Evolutionary conservation across 192 early-diverging fungal genomes (phyloP), one percentile per base, ranked within the genome.

Genomic region (Gamsiella multidivaricata): DNA sequence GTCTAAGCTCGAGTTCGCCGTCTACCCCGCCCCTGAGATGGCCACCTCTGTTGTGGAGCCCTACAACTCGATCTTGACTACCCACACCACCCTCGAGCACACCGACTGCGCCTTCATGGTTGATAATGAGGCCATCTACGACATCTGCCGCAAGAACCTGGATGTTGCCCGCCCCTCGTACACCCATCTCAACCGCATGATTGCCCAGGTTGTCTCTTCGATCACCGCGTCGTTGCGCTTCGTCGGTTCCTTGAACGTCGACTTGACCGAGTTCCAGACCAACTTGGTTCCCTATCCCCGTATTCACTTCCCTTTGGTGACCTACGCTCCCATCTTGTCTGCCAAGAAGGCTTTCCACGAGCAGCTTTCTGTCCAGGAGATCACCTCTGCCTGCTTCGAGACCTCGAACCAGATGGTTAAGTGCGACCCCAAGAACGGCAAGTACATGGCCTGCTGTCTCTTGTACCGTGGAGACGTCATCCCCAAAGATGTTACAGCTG

Each of bases 91-190:
- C 65, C 90, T 98, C 31, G 97, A 98, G 89, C 97, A 98, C 91
- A 95, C 96, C 22, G 96, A 98, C 88, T 97, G 95, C 88, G 94
- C 97, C 73, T 98, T 98, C 88, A 97, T 98, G 97, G 95, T 98
- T 47, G 97, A 98, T 85, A 98, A 98, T 87, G 96, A 98, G 86
- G 97, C 97, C 81, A 98, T 97, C 81, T 98, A 98, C 85, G 97
- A 98, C 79, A 98, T 98, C 83, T 98, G 97, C 92, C 91, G 94
- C 79, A 91, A 94, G 78, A 98, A 97, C 91, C 86, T 98, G 58
- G 97, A 97, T 88, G 98, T 98, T 85, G 91, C 93, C 72, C 92
- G 95, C 62, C 97, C 97, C 70, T 95, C 96, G 52, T 98, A 97
- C 94, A 92, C 92, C 83, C 97, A 98, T 85, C 86, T 98, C 60